Conservation (phyloP, 1,284 basidiomycete genomes). For the Ganoderma resinaceum region DNA sequence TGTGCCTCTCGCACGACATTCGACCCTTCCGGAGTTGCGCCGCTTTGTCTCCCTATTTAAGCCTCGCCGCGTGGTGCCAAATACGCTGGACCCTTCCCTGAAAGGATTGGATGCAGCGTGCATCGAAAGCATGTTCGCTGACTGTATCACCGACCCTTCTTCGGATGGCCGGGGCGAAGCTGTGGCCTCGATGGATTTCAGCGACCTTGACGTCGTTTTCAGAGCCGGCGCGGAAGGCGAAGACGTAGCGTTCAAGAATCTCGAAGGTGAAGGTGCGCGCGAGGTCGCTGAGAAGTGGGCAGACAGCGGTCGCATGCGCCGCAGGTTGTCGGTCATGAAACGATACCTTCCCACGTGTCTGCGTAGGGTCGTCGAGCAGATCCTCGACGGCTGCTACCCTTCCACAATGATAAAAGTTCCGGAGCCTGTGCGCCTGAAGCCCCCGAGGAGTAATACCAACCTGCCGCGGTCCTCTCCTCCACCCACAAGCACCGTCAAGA, state of each 20-base stretch:
- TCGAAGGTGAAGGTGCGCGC: slow-evolving; percentile 59
- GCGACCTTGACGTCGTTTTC: slow-evolving; percentile 29
- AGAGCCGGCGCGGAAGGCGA: slow-evolving; percentile 33
- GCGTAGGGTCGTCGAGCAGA: slow-evolving; percentile 35
- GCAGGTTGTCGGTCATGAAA: slow-evolving; percentile 52
- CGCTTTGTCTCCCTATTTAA: slow-evolving; percentile 81
- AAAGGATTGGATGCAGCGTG: slow-evolving; percentile 73
- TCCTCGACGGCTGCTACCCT: slow-evolving; percentile 27
- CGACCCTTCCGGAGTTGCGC: slow-evolving; percentile 84
- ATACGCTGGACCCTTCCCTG: slow-evolving; percentile 72
- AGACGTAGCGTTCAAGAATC: slow-evolving; percentile 63
- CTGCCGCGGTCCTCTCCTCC: neutral
- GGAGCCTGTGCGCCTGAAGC: neutral
- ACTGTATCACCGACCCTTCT: slow-evolving; percentile 50
- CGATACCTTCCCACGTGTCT: slow-evolving; percentile 48
- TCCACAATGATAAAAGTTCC: neutral
- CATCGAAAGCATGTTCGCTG: slow-evolving; percentile 71
- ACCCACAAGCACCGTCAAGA: neutral
- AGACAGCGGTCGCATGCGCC: slow-evolving; percentile 50
- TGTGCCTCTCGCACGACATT: slow-evolving; percentile 86
- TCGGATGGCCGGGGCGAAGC: neutral
- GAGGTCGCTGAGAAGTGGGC: slow-evolving; percentile 59
- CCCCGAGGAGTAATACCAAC: neutral
- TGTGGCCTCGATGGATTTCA: slow-evolving; percentile 21
- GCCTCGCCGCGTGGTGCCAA: slow-evolving; percentile 78